These are phyloP conservation scores for Pichia sp. DNA, from an alignment of 1,139 yeast species.

Conservation along the genomic window DNA sequence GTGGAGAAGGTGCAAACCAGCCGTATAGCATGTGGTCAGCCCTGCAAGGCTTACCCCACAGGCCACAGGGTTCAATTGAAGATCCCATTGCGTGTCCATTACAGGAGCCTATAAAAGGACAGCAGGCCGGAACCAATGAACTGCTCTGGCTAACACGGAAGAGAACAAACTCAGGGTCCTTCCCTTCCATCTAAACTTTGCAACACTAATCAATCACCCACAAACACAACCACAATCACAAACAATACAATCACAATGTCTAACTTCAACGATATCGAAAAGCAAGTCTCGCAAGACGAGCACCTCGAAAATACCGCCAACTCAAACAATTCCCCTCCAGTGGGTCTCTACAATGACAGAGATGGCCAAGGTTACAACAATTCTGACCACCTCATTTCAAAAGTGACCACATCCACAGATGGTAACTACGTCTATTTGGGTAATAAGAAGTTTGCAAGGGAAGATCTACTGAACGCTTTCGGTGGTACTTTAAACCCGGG, in stretches of 20 bases:
- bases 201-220: not conserved
- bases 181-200: too few species aligned
- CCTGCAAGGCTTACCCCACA: too few species aligned
- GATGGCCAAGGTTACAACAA: conserved; percentile 10
- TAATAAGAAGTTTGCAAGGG: conserved; percentile 55
- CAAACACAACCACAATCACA: not conserved
- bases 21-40: too few species aligned
- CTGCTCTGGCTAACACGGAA: too few species aligned
- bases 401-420: conserved; percentile 22
- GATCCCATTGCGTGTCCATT: too few species aligned
- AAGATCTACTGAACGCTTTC: conserved; percentile 59
- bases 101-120: too few species aligned
- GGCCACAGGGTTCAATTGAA: too few species aligned
- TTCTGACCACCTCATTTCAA: conserved; percentile 11
- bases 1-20: too few species aligned
- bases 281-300: conserved; percentile 21
- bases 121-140: too few species aligned
- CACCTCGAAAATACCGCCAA: conserved; percentile 14
- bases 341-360: conserved; percentile 7
- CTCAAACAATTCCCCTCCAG: conserved; percentile 8
- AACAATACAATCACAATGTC: conserved; percentile 7
- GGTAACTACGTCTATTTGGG: conserved; percentile 68
- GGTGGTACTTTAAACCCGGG: conserved; percentile 72
- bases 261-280: conserved; percentile 21
- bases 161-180: too few species aligned